These are phyloP conservation scores for Cercospora zeae-maydis DNA, from an alignment of 2,329 filamentous ascomycete species.

Conservation along the genomic window DNA sequence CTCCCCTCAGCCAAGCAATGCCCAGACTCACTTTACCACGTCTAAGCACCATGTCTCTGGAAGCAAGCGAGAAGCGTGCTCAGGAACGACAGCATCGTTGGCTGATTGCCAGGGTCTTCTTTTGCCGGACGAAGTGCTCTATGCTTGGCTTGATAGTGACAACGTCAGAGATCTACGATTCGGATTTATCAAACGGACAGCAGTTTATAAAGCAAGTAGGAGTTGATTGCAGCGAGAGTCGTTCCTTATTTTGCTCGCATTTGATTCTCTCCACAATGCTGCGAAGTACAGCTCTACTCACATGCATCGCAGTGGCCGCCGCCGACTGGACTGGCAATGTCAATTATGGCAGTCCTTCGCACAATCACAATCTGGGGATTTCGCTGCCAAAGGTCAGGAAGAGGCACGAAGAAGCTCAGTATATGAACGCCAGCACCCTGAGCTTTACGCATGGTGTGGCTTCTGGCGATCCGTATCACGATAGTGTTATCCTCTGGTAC, in stretches of 20 bases:
- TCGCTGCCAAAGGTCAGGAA: conserved; percentile 59
- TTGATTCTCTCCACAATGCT: background rate
- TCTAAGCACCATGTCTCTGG: conserved; percentile 6
- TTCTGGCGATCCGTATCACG: conserved; percentile 44
- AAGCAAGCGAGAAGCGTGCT: conserved; percentile 13
- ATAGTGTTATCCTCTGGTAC: conserved; percentile 41
- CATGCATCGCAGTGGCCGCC: conserved; percentile 7
- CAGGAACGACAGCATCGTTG: conserved; percentile 10
- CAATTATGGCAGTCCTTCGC: conserved; percentile 65
- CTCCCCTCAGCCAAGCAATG: conserved; percentile 11
- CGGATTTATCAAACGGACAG: background rate
- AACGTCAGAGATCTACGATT: background rate
- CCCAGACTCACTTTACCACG: conserved; percentile 7
- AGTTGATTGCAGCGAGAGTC: background rate
- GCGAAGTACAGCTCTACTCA: conserved; percentile 1
- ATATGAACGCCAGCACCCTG: conserved; percentile 47
- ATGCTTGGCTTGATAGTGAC: background rate
- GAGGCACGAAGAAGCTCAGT: conserved; percentile 45
- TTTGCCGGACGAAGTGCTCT: background rate
- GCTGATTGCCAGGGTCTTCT: background rate
- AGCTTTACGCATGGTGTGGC: conserved; percentile 58
- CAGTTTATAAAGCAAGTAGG: conserved; percentile 9
- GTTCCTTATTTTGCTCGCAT: background rate
- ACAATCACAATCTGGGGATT: conserved; percentile 61
- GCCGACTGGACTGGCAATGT: conserved; percentile 48